Conservation (phyloP, 2,329 filamentous ascomycete species). For the Elsinoe necatrix region DNA sequence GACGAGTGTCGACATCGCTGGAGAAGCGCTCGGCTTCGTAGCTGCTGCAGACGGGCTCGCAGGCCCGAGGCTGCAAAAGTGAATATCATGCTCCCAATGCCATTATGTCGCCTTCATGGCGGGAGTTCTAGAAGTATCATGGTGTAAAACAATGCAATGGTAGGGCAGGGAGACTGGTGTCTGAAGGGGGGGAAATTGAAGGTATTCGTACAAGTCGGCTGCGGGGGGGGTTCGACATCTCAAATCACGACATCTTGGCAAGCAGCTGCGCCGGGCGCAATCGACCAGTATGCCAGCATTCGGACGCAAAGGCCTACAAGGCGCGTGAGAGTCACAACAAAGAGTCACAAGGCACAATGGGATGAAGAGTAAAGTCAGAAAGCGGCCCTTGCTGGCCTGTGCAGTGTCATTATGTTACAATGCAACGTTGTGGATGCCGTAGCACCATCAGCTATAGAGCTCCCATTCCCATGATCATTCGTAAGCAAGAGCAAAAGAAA, state of each 20-base stretch:
- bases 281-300: neutral
- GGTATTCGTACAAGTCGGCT: neutral
- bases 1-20: neutral
- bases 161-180: neutral
- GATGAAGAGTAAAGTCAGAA: conserved; percentile 8
- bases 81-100: neutral
- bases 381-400: conserved; percentile 12
- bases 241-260: neutral
- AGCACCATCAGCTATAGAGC: conserved; percentile 16
- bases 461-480: conserved; percentile 19
- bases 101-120: neutral
- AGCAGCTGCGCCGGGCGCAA: neutral
- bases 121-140: neutral
- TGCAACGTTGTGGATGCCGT: conserved; percentile 22
- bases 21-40: neutral
- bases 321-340: neutral
- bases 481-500: conserved; percentile 16
- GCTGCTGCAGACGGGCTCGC: neutral
- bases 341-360: neutral
- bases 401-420: conserved; percentile 36
- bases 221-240: neutral
- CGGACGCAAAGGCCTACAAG: no score
- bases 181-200: neutral
- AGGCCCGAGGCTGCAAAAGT: neutral
- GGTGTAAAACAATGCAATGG: neutral